Percentiles rank a stretch among this genome's conserved stretches.
phyloP scores from a whole-genome alignment of 2,329 filamentous ascomycete species.

The Aspergillus persii region DNA sequence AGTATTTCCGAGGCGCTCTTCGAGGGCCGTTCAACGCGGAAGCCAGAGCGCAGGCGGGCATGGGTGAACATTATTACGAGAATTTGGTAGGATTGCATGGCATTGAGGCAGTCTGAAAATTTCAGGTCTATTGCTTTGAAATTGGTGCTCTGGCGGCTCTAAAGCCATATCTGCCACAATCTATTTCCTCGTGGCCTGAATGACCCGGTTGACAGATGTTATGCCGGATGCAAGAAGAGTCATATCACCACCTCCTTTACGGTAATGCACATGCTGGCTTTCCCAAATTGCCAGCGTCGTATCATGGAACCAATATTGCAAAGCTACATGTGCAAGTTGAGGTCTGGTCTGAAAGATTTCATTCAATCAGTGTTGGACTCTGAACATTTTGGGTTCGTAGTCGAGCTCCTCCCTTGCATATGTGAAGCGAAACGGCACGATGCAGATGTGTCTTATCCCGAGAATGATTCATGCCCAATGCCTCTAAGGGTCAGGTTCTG shows the following conservation, averaged over 20 bases:
- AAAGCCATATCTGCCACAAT: background rate
- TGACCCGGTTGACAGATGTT: background rate
- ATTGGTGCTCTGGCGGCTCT: background rate
- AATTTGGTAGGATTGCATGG: constrained; percentile 14
- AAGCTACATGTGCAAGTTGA: too few species aligned
- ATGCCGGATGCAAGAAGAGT: background rate
- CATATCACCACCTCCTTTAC: background rate
- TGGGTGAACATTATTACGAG: constrained; percentile 46
- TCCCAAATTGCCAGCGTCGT: too few species aligned
- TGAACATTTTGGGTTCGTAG: background rate
- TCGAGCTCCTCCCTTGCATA: background rate
- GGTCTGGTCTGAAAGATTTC: background rate
- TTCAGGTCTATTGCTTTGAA: background rate
- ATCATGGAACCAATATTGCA: too few species aligned
- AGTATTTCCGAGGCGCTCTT: constrained; percentile 43
- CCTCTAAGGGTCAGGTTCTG: too few species aligned
- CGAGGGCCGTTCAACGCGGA: constrained; percentile 48
- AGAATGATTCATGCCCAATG: too few species aligned
- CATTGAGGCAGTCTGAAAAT: constrained; percentile 1
- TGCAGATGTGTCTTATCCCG: too few species aligned
- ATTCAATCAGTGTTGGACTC: background rate
- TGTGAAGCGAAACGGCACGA: too few species aligned
- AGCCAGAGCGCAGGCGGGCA: constrained; percentile 44
- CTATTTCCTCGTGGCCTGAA: background rate
- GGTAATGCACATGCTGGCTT: background rate